These are phyloP conservation scores for Penicillium simplicissimum DNA, from an alignment of 495 filamentous ascomycete species.

Conservation along the genomic window DNA sequence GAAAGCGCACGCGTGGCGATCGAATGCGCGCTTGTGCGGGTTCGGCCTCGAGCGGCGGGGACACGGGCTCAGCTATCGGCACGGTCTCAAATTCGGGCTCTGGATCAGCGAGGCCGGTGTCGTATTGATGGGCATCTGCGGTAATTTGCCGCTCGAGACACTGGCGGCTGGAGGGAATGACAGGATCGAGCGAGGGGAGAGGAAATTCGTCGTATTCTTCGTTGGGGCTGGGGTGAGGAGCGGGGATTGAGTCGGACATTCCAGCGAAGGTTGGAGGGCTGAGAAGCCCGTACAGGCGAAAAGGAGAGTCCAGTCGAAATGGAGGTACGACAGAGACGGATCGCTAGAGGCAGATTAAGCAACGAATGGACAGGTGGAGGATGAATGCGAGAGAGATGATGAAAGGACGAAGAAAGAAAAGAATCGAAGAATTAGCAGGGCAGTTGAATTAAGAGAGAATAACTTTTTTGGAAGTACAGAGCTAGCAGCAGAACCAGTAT, in stretches of 20 bases:
- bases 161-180: constrained; percentile 8
- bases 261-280: background rate
- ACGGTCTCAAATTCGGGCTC: background rate
- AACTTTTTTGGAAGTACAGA: background rate
- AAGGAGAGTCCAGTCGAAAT: background rate
- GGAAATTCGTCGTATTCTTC: constrained; percentile 30
- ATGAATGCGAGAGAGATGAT: background rate
- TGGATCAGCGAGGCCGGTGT: constrained; percentile 12
- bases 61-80: background rate
- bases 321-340: background rate
- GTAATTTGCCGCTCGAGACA: constrained; percentile 23
- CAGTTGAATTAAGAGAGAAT: background rate
- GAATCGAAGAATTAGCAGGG: background rate
- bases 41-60: background rate
- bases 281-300: background rate
- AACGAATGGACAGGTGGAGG: background rate
- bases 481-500: background rate
- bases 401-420: background rate
- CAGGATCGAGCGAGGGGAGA: constrained; percentile 12
- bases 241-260: constrained; percentile 26
- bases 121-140: constrained; percentile 22
- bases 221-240: constrained; percentile 28
- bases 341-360: background rate
- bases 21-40: constrained; percentile 7
- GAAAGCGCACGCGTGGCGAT: constrained; percentile 30